Base-by-base conservation (phyloP, 495 filamentous ascomycete genomes). In the Pseudevernia furfuracea region DNA sequence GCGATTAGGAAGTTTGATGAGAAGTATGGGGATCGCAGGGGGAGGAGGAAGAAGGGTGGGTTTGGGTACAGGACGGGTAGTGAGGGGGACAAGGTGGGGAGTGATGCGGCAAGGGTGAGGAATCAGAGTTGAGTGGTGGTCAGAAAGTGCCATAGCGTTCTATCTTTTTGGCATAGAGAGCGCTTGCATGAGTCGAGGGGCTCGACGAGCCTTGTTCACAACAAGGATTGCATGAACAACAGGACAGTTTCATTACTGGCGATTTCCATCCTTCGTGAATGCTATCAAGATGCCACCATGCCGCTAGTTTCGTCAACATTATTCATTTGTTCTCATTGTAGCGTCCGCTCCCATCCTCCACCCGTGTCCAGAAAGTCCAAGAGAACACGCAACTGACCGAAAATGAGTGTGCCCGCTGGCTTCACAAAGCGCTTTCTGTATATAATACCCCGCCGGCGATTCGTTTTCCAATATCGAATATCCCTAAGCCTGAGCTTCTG, bases 1-100 rank as follows among this genome's bases (percentile, higher is more conserved):
- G 90, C 90, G 30, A 96, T 98, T 67, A 80, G 89, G 60, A 96
- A 96, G 77, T 98, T 97, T 74, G 95, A 98, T 72, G 90, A 95
- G 77, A 90, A 92, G 72, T 98, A 89, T 75, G 94, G 94, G 28
- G 92, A 97, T 77, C 84, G 88, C n/a, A 90, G 86, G 59, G 84
- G 86, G 9, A 82, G 82, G 69, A 82, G 82, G 69, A 87, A 85
- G 77, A 89, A 84, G 75, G 74, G 72, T 55, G 76, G 74, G 0
- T 86, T 87, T 73, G 89, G 89, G 11, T 91, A 91, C 73, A 85
- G 81, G 58, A 78, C 79, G 0, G 76, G 72, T n/a, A 66, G 71
- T 19, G 71, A 74, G 34, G 68, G 58, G 15, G 74, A 80, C 60
- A 70, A 67, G 59, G 68, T 73, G 32, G 61, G 66, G 66, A 68